Evolutionary conservation across 1,284 basidiomycete species (phyloP), one percentile per base, ranked within the genome.

Genomic region (Melanopsichium pennsylvanicum): DNA sequence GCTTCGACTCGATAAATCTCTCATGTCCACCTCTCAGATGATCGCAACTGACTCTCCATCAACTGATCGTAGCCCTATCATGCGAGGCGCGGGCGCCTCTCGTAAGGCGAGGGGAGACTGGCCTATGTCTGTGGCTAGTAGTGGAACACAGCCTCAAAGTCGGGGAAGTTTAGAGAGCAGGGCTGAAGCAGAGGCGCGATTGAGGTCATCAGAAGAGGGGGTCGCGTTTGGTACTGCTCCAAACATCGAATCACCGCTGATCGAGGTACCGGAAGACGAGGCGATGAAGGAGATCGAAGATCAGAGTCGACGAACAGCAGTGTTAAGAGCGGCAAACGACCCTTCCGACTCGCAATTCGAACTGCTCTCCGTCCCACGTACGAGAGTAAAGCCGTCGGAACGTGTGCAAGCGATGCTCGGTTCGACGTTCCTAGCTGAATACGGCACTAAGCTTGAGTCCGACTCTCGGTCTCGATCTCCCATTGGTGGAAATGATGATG

Each of bases 81-180:
- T 40, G 44, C 43, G 51, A 16, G 56, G 46, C 27, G 22, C 18
- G 9, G 25, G 18, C 26, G 39, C n/a, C 2, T 46, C 49, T 15
- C 63, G 63, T 13, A 56, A 49, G 5, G 19, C 41, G 16, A 35
- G 49, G 31, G 58, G 64, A 9, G 64, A 68, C 23, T 68, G 64
- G 64, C 64, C 64, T 16, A 57, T 52, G 45, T 68, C 64, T 2
- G 46, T 68, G 18, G 57, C 47, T 1, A 68, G 64, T 42, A 61
- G 55, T 16, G 57, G 46, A 19, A 66, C 56, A 2, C 25, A 23
- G 32, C 42, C 41, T 3, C 33, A 16, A 4, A 50, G 47, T 34
- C 37, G 52, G 16, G 57, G 42, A 32, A 61, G 57, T 31, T 23
- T 52, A 3, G 57, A 60, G 31, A 36, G 37, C 15, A 51, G 44